A percentile compares a stretch with the other conserved stretches of the same genome.
Evolutionary conservation across 257 asterid genomes (phyloP).

Genomic region (Gentiana straminea): DNA sequence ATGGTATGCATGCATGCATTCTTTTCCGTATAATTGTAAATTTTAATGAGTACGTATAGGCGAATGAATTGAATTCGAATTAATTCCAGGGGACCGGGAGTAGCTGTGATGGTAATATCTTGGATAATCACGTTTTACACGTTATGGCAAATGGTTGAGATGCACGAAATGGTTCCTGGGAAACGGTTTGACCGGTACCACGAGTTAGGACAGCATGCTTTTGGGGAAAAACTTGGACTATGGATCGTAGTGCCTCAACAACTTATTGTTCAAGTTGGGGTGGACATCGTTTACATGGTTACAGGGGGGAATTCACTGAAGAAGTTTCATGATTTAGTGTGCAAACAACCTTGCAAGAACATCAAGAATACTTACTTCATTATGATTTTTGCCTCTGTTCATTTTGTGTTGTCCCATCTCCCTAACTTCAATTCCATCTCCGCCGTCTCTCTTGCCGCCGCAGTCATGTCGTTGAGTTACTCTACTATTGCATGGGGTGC

Average conservation of each 20-base stretch:
- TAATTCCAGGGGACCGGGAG: constrained; percentile 62
- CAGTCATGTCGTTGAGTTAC: constrained; percentile 89
- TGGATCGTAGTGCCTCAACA: constrained; percentile 93
- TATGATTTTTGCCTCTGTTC: constrained; percentile 88
- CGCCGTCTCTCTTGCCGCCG: constrained; percentile 85
- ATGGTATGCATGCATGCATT: constrained; percentile 16
- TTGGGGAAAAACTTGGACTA: constrained; percentile 79
- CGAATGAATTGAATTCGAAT: no score
- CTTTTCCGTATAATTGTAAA: no score
- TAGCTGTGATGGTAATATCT: constrained; percentile 59
- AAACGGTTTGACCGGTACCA: constrained; percentile 89
- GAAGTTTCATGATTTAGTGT: constrained; percentile 52
- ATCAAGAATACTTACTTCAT: constrained; percentile 66
- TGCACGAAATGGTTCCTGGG: constrained; percentile 97
- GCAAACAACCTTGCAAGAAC: constrained; percentile 23
- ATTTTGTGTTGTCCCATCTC: constrained; percentile 85
- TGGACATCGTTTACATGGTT: constrained; percentile 86
- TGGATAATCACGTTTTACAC: constrained; percentile 83
- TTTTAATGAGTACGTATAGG: no score
- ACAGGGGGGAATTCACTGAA: constrained; percentile 75
- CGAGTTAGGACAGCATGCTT: constrained; percentile 84
- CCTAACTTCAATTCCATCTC: constrained; percentile 91
- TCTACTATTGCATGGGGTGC: constrained; percentile 95
- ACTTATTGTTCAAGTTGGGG: constrained; percentile 69
- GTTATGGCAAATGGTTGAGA: constrained; percentile 93